Evolutionary conservation across 805 yeast species (phyloP), one percentile per base, ranked within the genome.

Genomic region (Saccharomycodes ludwigii): DNA sequence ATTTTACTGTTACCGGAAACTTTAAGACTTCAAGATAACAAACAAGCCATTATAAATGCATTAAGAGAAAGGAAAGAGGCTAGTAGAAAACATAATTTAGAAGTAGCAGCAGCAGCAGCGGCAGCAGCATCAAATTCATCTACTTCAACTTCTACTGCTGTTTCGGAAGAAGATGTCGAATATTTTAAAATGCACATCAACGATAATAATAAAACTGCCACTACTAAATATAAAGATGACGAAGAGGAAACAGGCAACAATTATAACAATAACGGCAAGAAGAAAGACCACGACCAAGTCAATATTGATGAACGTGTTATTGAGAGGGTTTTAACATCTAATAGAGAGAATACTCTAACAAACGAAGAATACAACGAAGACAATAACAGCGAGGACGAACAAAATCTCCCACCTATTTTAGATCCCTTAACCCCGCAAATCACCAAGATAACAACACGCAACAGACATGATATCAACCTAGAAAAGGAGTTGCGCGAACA

Each of bases 1-100:
- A 40, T 71, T 2, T 60, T 81, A 27, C 54, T 62, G 2, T 58
- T 83, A 6, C 95, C 95, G 0, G 95, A 84, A 48, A 84, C 95
- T 0, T 58, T 82, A 18, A 60, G 83, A 32, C 50, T 47, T 12
- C 75, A 68, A 37, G 78, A 73, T 33, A 63, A 61, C 36, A 55
- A 63, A 37, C 68, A 68, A 7, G 64, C 70, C 3, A 59, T 75
- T 14, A 59, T 66, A 21, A 55, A 61, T 16, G 55, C 68, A 28
- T 50, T 73, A 29, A 54, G 60, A 11, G 64, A 47, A 34, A 32
- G 36, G 38, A 39, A 35, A 10, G 38, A 33, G 6, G 30, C 28
- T n/a, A 33, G 20, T 4, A 30, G 20, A 12, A 38, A 33, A 18
- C 17, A 18, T n/a, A 21, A 11, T 13, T 17, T 29, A 13, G 31